Percentiles rank a stretch among this genome's conserved stretches.
phyloP scores from a whole-genome alignment of 225 moss, liverwort and hornwort species.

The Pseudoscleropodium purum region DNA sequence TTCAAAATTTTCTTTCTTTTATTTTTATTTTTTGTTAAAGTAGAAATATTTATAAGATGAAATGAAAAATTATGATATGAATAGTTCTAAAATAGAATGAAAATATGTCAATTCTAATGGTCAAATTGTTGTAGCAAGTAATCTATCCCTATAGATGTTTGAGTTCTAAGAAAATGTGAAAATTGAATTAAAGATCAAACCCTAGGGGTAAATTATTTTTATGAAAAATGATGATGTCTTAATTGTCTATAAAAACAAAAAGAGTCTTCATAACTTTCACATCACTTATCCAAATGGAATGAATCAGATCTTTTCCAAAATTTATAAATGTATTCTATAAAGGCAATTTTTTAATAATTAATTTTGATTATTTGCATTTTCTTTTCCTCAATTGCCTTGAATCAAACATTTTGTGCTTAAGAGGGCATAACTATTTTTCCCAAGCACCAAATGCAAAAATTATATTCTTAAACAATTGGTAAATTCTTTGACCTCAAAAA shows the following conservation, averaged over 20 bases:
- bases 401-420: no score
- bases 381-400: no score
- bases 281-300: not conserved
- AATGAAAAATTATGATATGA: not conserved
- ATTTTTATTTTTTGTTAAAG: not conserved
- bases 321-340: not conserved
- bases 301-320: not conserved
- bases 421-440: no score
- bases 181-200: not conserved
- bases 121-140: not conserved
- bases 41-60: not conserved
- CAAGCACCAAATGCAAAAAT: no score
- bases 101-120: not conserved
- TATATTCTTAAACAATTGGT: no score
- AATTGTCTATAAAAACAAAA: not conserved
- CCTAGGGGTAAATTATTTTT: not conserved
- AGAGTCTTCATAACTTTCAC: not conserved
- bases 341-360: not conserved
- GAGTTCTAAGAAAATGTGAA: not conserved
- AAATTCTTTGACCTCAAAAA: not conserved
- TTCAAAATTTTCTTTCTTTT: not conserved
- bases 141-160: not conserved
- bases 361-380: not conserved
- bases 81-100: not conserved
- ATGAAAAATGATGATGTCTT: not conserved